Evolutionary conservation across 441 rosid genomes (phyloP), one percentile per base, ranked within the genome.

Genomic region (Eutrema salsugineum): DNA sequence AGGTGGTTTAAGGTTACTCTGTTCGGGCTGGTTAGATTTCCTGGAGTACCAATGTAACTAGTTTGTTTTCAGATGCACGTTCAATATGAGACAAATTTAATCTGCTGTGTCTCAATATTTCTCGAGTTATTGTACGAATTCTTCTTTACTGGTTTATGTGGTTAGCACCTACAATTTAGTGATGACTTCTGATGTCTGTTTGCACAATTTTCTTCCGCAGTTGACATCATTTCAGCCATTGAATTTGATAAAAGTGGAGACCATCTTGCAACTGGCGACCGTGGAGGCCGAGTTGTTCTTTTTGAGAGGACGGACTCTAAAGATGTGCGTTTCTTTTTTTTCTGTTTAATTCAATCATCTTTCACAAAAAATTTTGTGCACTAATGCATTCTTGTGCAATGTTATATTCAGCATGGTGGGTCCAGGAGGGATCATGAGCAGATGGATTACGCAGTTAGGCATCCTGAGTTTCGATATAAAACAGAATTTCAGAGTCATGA

Each of bases 401-500:
- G 48, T 73, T 58, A 27, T 65, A 62, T 83, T 79, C 75, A 94
- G 99, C 82, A 84, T 79, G 96, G 84, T 11, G 90, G 87, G 58
- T 81, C 77, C 42, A 83, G 91, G 74, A 88, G 83, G 77, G 94
- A 91, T 81, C 70, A 81, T 72, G 99, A 95, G 86, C 76, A 83
- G 80, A 81, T 73, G 71, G 97, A 88, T 72, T 84, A 79, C 71
- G 12, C 89, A 66, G 66, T 84, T 40, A 80, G 86, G 82, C 98
- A 89, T 77, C 98, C 97, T 36, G 99, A 95, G 83, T 95, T 93
- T 75, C 97, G 97, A 19, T 94, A 94, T 80, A 95, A 93, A 83
- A 95, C 99, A 68, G 99, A 95, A 79, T 93, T 95, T 80, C 99
- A 95, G 81, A 95, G 98, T 87, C 99, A 91, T 75, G 99, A 95